phyloP scores from a whole-genome alignment of 495 filamentous ascomycete species.

The Lophiostoma macrostomum region DNA sequence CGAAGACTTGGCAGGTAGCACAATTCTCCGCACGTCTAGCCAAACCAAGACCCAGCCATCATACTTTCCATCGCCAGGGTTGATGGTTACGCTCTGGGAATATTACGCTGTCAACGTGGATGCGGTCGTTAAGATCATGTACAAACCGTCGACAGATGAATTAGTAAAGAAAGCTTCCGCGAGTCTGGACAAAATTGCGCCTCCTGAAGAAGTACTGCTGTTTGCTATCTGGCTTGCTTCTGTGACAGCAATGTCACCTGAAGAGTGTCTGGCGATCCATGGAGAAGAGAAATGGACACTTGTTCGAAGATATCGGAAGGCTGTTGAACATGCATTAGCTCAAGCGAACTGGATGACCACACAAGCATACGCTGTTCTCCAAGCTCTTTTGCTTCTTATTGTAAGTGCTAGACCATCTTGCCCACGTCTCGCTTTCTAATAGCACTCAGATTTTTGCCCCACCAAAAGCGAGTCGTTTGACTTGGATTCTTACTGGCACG shows the following conservation, averaged over 20 bases:
- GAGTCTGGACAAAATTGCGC: neutral
- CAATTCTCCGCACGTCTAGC: neutral
- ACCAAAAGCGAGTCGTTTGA: slow-evolving; percentile 8
- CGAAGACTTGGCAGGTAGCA: neutral
- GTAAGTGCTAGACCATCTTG: neutral
- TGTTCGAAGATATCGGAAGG: slow-evolving; percentile 6
- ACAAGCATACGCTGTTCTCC: slow-evolving; percentile 11
- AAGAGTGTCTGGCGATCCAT: slow-evolving; percentile 8
- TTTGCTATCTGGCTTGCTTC: slow-evolving; percentile 23
- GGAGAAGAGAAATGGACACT: slow-evolving; percentile 9
- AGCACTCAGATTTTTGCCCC: slow-evolving; percentile 1
- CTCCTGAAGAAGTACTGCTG: slow-evolving; percentile 2
- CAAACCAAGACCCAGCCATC: neutral
- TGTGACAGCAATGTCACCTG: slow-evolving; percentile 10
- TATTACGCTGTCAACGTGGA: slow-evolving; percentile 18
- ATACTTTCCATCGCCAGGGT: slow-evolving; percentile 8
- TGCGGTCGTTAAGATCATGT: slow-evolving; percentile 17
- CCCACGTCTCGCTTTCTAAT: neutral
- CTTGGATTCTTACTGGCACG: slow-evolving; percentile 22
- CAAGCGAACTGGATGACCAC: slow-evolving; percentile 19
- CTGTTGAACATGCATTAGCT: slow-evolving; percentile 11
- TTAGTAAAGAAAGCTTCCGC: neutral
- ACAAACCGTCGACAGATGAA: slow-evolving; percentile 14
- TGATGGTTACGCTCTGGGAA: slow-evolving; percentile 17
- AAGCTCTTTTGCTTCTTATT: slow-evolving; percentile 15